Base-by-base conservation (phyloP, 2,329 filamentous ascomycete species). In the Raffaelea deltoideospora region DNA sequence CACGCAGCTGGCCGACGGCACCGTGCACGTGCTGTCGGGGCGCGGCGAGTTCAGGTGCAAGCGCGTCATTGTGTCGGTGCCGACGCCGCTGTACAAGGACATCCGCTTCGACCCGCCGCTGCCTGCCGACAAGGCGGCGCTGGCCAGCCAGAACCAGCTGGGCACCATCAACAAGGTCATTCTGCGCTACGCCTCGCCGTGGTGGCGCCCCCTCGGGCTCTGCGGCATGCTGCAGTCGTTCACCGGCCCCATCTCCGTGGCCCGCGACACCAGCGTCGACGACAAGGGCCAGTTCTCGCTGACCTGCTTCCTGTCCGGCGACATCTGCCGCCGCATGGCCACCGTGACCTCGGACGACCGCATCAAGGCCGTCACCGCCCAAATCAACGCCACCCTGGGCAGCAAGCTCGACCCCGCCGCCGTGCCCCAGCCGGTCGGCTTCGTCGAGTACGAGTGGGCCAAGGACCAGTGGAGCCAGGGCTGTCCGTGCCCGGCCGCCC, bases 141-240 rank as follows among this genome's bases (percentile, higher is more conserved):
- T 38, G 10, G 21, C 37, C 8, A 23, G 44, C 0, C 41, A 45
- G 2, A 69, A 67, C 43, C 46, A 48, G n/a, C 47, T 51, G 28
- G 66, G 67, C 3, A 62, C 63, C 41, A 68, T 69, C 44, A 61
- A 58, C 34, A 73, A 74, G 47, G 60, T 59, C 6, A 66, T 72
- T 36, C 45, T 63, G 22, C 45, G 50, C 6, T 68, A 60, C 46
- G 45, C 46, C 13, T 38, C 47, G 4, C 57, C 64, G 0, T 68
- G 53, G 44, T 61, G 57, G 59, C 41, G 45, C 19, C 39, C 47
- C 3, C 40, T 37, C 1, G 59, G 61, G 0, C 55, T 63, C 26
- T 65, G 59, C 40, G 70, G 69, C 3, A 50, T 62, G 31, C 14
- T 33, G 11, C 35, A 40, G 35, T 40, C 37, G 19, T 42, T 40